phyloP scores from a whole-genome alignment of 495 filamentous ascomycete genomes.

The Penicillium malachiteum region DNA sequence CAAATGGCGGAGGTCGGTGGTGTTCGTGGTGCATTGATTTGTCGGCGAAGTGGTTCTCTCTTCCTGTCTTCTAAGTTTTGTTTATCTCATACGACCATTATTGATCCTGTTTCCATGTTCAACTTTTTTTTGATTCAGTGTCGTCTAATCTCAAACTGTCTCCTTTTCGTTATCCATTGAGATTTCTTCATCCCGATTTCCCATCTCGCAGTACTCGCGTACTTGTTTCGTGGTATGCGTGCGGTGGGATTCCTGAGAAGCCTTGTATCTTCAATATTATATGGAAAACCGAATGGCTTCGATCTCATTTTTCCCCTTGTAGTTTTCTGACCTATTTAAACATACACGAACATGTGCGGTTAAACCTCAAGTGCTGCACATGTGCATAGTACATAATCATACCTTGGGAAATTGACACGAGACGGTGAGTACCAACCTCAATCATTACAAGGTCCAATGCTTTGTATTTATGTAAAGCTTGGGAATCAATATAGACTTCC shows the following conservation, averaged over 20 bases:
- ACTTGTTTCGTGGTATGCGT: neutral
- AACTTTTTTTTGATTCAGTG: conserved; percentile 14
- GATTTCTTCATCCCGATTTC: neutral
- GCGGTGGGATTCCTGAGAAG: neutral
- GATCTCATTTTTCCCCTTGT: too few relatives aligned
- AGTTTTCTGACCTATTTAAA: too few relatives aligned
- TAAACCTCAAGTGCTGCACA: too few relatives aligned
- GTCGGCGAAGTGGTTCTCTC: conserved; percentile 30
- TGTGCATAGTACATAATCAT: too few relatives aligned
- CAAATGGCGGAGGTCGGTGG: conserved; percentile 42
- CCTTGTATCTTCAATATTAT: neutral
- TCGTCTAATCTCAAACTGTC: conserved; percentile 26
- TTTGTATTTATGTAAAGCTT: too few relatives aligned
- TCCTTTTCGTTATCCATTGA: conserved; percentile 2
- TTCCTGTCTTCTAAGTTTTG: conserved; percentile 21
- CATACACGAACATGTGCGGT: too few relatives aligned
- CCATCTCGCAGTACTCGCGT: neutral
- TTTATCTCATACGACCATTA: conserved; percentile 23
- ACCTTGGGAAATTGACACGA: too few relatives aligned
- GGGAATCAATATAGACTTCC: too few relatives aligned
- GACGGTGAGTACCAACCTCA: too few relatives aligned
- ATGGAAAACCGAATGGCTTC: too few relatives aligned
- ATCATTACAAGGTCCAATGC: too few relatives aligned
- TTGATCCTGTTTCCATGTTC: conserved; percentile 14
- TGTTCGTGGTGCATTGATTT: conserved; percentile 48